phyloP scores from a whole-genome alignment of 2,329 filamentous ascomycete genomes.

The Pleurostoma richardsiae region DNA sequence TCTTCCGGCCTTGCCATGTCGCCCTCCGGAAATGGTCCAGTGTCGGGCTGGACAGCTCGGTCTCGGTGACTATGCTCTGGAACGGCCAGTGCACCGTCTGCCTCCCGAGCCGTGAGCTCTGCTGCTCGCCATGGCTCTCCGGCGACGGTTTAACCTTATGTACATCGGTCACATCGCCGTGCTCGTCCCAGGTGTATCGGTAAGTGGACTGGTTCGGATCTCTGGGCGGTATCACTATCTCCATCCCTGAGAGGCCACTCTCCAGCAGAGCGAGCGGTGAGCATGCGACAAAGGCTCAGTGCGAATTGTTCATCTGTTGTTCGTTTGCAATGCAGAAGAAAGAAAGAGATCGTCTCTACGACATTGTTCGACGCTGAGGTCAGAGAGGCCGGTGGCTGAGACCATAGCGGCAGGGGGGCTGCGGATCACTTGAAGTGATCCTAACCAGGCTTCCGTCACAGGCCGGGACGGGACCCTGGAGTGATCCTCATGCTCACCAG shows the following conservation, averaged over 20 bases:
- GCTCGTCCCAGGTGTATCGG: conserved; percentile 20
- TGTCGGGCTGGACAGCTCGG: conserved; percentile 10
- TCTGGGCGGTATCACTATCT: conserved; percentile 19
- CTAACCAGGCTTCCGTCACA: not conserved
- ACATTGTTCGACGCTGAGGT: not conserved
- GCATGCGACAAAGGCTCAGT: conserved; percentile 7
- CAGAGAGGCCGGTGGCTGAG: not conserved
- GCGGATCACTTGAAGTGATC: not conserved
- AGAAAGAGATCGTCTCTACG: not conserved
- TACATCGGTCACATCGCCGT: conserved; percentile 15
- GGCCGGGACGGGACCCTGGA: not conserved
- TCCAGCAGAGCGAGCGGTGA: not conserved
- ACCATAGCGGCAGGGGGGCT: not conserved
- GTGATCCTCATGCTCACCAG: not conserved
- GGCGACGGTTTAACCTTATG: conserved; percentile 8
- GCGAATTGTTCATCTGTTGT: not conserved
- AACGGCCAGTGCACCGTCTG: conserved; percentile 28
- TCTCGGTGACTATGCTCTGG: conserved; percentile 21
- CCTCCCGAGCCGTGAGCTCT: conserved; percentile 8
- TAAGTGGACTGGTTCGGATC: conserved; percentile 18
- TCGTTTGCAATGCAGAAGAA: not conserved
- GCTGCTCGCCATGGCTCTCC: conserved; percentile 2
- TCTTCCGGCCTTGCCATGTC: conserved; percentile 16
- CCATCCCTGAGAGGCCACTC: conserved; percentile 14
- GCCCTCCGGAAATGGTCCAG: conserved; percentile 9